These are phyloP conservation scores for Lachancea nothofagi DNA, from an alignment of 805 yeast genomes.

Conservation along the genomic window DNA sequence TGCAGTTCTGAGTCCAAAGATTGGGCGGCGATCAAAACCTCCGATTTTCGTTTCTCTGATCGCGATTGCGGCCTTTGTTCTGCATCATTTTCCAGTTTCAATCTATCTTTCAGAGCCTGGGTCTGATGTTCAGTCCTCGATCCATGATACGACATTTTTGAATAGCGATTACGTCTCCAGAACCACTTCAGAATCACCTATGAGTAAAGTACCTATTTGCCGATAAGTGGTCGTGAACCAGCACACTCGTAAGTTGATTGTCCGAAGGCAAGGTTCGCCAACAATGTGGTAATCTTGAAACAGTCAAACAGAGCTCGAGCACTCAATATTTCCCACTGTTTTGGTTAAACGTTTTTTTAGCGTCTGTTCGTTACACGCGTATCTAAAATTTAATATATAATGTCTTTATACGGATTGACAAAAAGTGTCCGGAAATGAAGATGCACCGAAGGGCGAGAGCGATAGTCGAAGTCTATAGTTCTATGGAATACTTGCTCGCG, in stretches of 20 bases:
- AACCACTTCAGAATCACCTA: not conserved
- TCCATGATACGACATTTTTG: not conserved
- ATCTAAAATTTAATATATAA: slow-evolving; percentile 1
- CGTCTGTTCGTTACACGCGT: slow-evolving; percentile 4
- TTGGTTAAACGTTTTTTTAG: too few relatives aligned
- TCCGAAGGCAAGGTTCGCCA: too few relatives aligned
- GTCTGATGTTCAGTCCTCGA: not conserved
- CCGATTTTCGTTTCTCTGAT: slow-evolving; percentile 36
- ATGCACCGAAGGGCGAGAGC: too few relatives aligned
- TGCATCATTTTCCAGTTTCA: not conserved
- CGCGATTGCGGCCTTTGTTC: not conserved
- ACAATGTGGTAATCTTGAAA: too few relatives aligned
- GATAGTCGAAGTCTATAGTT: too few relatives aligned
- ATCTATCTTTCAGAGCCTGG: not conserved
- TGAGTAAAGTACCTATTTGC: not conserved
- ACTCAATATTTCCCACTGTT: not conserved
- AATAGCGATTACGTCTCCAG: not conserved
- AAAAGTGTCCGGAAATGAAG: not conserved
- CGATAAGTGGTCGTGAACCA: not conserved
- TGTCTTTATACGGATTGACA: not conserved
- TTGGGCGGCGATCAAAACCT: slow-evolving; percentile 58
- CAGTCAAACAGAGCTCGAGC: not conserved
- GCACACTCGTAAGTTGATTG: not conserved
- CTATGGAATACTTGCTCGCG: slow-evolving; percentile 2
- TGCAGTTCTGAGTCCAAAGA: slow-evolving; percentile 71